Evolutionary conservation across 2,329 filamentous ascomycete genomes (phyloP).

Genomic region (Gaeumannomyces sp.): DNA sequence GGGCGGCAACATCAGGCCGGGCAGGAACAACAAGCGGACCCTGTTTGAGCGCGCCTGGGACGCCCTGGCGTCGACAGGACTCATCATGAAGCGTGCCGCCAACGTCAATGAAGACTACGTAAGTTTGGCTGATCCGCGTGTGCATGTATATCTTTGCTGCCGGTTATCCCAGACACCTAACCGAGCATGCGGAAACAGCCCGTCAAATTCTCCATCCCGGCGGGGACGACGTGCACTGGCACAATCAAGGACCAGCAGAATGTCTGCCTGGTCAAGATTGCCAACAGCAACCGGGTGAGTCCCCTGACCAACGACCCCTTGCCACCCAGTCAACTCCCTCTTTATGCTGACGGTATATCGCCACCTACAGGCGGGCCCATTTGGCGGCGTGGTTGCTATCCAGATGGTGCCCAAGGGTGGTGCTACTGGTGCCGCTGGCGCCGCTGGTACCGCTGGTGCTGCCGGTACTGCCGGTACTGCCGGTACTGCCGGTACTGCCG

Average conservation of each 20-base stretch:
- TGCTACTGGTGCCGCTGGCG: too few relatives aligned
- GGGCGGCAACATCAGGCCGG: slow-evolving; percentile 26
- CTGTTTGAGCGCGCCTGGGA: slow-evolving; percentile 16
- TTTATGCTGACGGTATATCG: too few relatives aligned
- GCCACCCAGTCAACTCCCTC: too few relatives aligned
- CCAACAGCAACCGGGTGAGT: slow-evolving; percentile 32
- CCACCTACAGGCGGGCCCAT: not conserved
- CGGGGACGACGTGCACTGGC: slow-evolving; percentile 31
- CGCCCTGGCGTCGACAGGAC: slow-evolving; percentile 10
- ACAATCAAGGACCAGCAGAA: slow-evolving; percentile 25
- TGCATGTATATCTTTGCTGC: too few relatives aligned
- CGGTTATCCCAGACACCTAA: too few relatives aligned
- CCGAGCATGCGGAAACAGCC: slow-evolving; percentile 11
- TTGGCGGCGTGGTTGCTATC: slow-evolving; percentile 20
- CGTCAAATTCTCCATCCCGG: slow-evolving; percentile 29
- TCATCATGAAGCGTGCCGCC: slow-evolving; percentile 18
- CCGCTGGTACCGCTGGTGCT: not conserved
- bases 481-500: not conserved
- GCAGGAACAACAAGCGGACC: slow-evolving; percentile 12
- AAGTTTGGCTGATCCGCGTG: too few relatives aligned
- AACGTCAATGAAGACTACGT: slow-evolving; percentile 21
- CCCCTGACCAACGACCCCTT: slow-evolving; percentile 28
- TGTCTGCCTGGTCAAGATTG: slow-evolving; percentile 38
- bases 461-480: not conserved
- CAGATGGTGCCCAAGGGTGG: not conserved